phyloP scores from a whole-genome alignment of 495 filamentous ascomycete species.

The Penicillium roqueforti region DNA sequence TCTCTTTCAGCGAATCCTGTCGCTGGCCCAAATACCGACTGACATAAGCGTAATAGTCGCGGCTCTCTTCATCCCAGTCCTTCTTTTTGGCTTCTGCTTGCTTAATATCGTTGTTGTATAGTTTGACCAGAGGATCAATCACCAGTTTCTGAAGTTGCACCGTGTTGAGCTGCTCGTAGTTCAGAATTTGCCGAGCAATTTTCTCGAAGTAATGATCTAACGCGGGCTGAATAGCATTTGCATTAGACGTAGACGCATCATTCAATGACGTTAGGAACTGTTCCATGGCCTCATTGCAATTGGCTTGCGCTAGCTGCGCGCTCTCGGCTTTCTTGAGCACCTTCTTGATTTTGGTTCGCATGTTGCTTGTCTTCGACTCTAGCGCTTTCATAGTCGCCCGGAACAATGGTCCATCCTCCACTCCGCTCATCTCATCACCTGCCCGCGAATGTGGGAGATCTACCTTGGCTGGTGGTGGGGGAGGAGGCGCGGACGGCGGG shows the following conservation, averaged over 20 bases:
- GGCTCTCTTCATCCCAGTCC: slow-evolving; percentile 97
- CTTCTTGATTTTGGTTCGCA: slow-evolving; percentile 91
- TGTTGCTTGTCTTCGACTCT: slow-evolving; percentile 95
- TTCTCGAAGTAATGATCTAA: slow-evolving; percentile 98
- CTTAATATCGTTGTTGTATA: slow-evolving; percentile 96
- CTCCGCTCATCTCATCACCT: slow-evolving; percentile 77
- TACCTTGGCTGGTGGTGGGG: slow-evolving; percentile 63
- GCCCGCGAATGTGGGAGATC: slow-evolving; percentile 84
- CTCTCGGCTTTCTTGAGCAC: slow-evolving; percentile 87
- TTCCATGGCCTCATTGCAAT: slow-evolving; percentile 78
- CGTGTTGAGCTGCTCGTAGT: slow-evolving; percentile 81
- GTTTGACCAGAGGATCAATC: slow-evolving; percentile 85
- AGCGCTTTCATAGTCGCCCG: slow-evolving; percentile 94
- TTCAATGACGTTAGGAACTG: slow-evolving; percentile 83
- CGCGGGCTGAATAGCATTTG: slow-evolving; percentile 90
- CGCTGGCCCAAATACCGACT: slow-evolving; percentile 91
- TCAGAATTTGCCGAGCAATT: slow-evolving; percentile 84
- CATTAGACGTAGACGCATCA: slow-evolving; percentile 86
- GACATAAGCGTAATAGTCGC: slow-evolving; percentile 94
- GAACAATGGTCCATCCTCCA: slow-evolving; percentile 93
- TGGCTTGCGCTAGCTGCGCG: slow-evolving; percentile 70
- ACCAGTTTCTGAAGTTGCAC: slow-evolving; percentile 83
- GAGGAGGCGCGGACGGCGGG: slow-evolving; percentile 39
- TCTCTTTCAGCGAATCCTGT: slow-evolving; percentile 93
- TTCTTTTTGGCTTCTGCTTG: slow-evolving; percentile 95